Percentiles rank a stretch among this genome's conserved stretches.
Evolutionary conservation across 176 grass and related monocot species (phyloP).

Genomic region (Cocos nucifera): DNA sequence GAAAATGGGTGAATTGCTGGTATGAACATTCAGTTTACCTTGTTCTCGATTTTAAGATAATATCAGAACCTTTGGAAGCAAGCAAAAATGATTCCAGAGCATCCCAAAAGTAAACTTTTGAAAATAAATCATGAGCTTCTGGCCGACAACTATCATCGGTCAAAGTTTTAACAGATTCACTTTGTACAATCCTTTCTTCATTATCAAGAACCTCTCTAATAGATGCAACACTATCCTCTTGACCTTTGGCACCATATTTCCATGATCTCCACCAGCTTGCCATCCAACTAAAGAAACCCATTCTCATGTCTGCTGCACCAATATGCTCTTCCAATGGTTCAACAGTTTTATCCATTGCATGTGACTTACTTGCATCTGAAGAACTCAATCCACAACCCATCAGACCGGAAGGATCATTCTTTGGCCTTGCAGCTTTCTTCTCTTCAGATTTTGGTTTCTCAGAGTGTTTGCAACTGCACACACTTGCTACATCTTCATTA

Average conservation of each 20-base stretch:
- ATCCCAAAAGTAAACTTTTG: slow-evolving; percentile 51
- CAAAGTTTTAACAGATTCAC: slow-evolving; percentile 25
- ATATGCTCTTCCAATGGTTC: slow-evolving; percentile 3
- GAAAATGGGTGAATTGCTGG: neutral
- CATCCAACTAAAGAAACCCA: slow-evolving; percentile 37
- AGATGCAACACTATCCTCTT: slow-evolving; percentile 1
- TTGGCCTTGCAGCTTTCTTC: neutral
- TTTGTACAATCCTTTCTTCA: neutral
- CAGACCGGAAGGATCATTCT: neutral
- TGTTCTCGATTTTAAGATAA: slow-evolving; percentile 55
- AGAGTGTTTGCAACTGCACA: slow-evolving; percentile 5
- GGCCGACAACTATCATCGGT: slow-evolving; percentile 24
- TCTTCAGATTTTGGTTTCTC: slow-evolving; percentile 21
- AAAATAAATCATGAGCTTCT: slow-evolving; percentile 37
- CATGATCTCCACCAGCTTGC: slow-evolving; percentile 25
- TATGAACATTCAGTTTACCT: slow-evolving; percentile 32
- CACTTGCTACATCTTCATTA: too few relatives aligned
- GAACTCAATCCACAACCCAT: neutral
- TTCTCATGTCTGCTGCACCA: slow-evolving; percentile 19
- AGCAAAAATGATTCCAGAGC: slow-evolving; percentile 43
- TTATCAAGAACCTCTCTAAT: neutral
- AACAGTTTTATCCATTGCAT: slow-evolving; percentile 22
- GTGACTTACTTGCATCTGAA: slow-evolving; percentile 4
- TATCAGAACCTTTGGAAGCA: slow-evolving; percentile 36
- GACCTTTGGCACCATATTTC: slow-evolving; percentile 34